Percentiles rank a stretch among this genome's conserved stretches.
These are phyloP conservation scores for Pyracantha coccinea DNA, from an alignment of 331 rosid genomes.

Conservation along the genomic window DNA sequence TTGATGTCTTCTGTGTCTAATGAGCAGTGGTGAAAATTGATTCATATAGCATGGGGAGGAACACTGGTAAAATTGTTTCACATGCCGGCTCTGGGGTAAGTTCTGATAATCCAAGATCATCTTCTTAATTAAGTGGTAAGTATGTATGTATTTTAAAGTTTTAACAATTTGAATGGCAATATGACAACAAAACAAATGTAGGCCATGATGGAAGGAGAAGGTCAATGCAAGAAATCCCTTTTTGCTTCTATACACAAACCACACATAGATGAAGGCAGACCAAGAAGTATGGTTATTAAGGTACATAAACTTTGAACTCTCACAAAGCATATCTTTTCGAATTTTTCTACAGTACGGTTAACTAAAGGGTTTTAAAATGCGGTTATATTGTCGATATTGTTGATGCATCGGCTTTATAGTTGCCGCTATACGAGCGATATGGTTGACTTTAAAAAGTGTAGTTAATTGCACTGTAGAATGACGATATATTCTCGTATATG, in stretches of 20 bases:
- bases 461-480: neutral
- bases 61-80: too few relatives aligned
- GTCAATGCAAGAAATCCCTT: slow-evolving; percentile 25
- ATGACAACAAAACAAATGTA: slow-evolving; percentile 16
- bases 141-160: neutral
- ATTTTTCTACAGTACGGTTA: neutral
- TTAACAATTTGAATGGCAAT: slow-evolving; percentile 6
- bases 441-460: neutral
- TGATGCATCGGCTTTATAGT: neutral
- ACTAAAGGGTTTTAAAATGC: neutral
- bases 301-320: slow-evolving; percentile 2
- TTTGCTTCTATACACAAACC: slow-evolving; percentile 28
- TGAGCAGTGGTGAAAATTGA: too few relatives aligned
- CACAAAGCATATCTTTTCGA: neutral
- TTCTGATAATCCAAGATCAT: too few relatives aligned
- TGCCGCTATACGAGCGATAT: neutral
- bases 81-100: too few relatives aligned
- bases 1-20: too few relatives aligned
- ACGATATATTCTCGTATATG: too few relatives aligned
- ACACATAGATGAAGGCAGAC: slow-evolving; percentile 27
- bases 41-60: too few relatives aligned
- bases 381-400: too few relatives aligned
- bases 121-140: neutral
- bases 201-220: slow-evolving; percentile 26
- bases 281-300: slow-evolving; percentile 46